Base-by-base conservation (phyloP, 345 rosid species). In the Psidium guajava region DNA sequence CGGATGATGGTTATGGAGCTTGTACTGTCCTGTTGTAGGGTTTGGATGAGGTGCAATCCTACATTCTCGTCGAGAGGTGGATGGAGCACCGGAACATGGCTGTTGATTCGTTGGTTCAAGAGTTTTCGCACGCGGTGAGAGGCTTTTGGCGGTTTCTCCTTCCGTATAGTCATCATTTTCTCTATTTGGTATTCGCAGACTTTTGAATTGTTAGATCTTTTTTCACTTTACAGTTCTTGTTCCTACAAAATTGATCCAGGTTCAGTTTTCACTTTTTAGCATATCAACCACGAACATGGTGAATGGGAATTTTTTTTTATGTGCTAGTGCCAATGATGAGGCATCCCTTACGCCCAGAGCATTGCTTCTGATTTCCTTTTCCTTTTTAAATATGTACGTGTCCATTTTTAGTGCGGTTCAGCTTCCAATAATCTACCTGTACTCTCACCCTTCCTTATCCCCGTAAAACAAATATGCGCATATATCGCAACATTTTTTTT, bases 21-120 rank as follows among this genome's bases (percentile, higher is more conserved):
- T 77, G 89, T 83, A 54, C 27, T 87, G 87, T 54, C 74, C 83
- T 84, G 49, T 87, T 87, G 84, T 91, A 97, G 98, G 89, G 87
- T 87, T 93, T 97, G 85, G 99, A 95, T 91, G 98, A 95, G 91
- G 94, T 97, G 90, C 96, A 97, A 82, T 90, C 96, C 0, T 97
- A 96, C 88, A 95, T 95, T 87, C 92, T 97, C 15, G 93, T 94
- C 81, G 96, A 95, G 88, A 91, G 99, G 90, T 93, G 87, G 82
- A 56, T 81, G 28, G 92, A 92, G 86, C 86, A 82, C 52, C 89
- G 83, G 22, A 84, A 80, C 77, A 85, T 84, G 59, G 89, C 92
- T 40, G 82, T 86, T 82, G 92, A 92, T 88, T 90, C 93, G 11
- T 47, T 57, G 47, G 89, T 90, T 85, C 93, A 89, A 74, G 95